Conservation (phyloP, 768 basidiomycete species). For the Amanita brunnescens region DNA sequence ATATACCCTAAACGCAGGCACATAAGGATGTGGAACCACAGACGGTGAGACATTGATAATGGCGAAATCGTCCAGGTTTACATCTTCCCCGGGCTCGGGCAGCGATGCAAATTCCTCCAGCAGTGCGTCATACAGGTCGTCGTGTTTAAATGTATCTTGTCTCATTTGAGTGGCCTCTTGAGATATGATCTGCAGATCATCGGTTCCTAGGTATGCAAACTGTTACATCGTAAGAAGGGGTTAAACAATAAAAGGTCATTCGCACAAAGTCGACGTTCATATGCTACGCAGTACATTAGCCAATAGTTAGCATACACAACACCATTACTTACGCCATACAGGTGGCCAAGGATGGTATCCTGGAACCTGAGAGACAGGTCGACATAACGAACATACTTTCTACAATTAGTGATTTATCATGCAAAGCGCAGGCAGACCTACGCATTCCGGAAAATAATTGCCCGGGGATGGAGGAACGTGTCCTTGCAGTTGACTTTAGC, state of each 20-base stretch:
- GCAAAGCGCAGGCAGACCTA: slow-evolving; percentile 28
- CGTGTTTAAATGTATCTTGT: slow-evolving; percentile 4
- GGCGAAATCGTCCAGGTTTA: slow-evolving; percentile 58
- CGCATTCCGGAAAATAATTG: slow-evolving; percentile 82
- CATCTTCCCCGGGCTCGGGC: slow-evolving; percentile 36
- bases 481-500: slow-evolving; percentile 29
- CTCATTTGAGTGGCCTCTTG: slow-evolving; percentile 16
- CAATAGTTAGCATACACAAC: slow-evolving; percentile 12
- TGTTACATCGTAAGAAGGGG: slow-evolving; percentile 16
- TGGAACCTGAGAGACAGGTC: slow-evolving; percentile 77
- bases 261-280: slow-evolving; percentile 80
- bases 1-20: slow-evolving; percentile 75
- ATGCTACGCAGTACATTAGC: slow-evolving; percentile 34
- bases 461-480: slow-evolving; percentile 80
- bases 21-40: slow-evolving; percentile 81
- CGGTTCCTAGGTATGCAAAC: slow-evolving; percentile 50
- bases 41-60: slow-evolving; percentile 76
- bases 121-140: slow-evolving; percentile 47
- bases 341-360: slow-evolving; percentile 80
- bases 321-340: slow-evolving; percentile 54
- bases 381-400: slow-evolving; percentile 55
- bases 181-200: slow-evolving; percentile 40
- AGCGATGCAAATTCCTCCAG: slow-evolving; percentile 58
- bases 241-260: background rate
- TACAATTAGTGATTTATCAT: slow-evolving; percentile 6